Base-by-base conservation (phyloP, 805 yeast genomes). In the Sungouiella blattae region DNA sequence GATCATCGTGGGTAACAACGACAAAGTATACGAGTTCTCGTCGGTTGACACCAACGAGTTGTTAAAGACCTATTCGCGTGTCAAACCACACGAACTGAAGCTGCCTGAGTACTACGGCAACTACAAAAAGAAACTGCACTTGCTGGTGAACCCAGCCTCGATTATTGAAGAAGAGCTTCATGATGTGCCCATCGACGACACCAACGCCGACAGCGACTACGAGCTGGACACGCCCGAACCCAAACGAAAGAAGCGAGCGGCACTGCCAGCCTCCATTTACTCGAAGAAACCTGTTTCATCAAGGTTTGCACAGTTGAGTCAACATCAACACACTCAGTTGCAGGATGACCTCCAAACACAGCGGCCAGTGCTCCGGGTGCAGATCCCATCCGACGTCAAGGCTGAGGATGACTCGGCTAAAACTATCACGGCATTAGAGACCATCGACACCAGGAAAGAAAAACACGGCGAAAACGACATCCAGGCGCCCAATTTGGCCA, bases 11-110 rank as follows among this genome's bases (percentile, higher is more conserved):
- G 95, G 95, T 13, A 78, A 78, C 50, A 88, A 81, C 58, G 80
- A 87, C 52, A 84, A 83, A 51, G 75, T 88, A 16, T 88, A 85
- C 55, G 96, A 91, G 63, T 91, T 80, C 55, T 75, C 88, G 6
- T 80, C 94, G 4, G 80, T 80, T 12, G 78, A 80, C 41, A 72
- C 87, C 12, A 52, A 55, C 20, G 54, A 53, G 32, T 35, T 57
- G 40, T 35, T 53, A 44, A 35, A 50, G 28, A 39, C 44, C 41
- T 64, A 62, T 38, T 46, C 37, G 26, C 44, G 32, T 23, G 36
- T 43, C 4, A 46, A 45, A 4, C 82, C 64, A 3, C 64, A 80
- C 47, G 91, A 83, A 52, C 61, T 65, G 11, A 83, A 83, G 52
- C 66, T 71, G 14, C 89, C 89, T 0, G 69, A 66, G 4, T 82